Evolutionary conservation across 805 yeast species (phyloP).

Genomic region (Kazachstania kunashirensis): DNA sequence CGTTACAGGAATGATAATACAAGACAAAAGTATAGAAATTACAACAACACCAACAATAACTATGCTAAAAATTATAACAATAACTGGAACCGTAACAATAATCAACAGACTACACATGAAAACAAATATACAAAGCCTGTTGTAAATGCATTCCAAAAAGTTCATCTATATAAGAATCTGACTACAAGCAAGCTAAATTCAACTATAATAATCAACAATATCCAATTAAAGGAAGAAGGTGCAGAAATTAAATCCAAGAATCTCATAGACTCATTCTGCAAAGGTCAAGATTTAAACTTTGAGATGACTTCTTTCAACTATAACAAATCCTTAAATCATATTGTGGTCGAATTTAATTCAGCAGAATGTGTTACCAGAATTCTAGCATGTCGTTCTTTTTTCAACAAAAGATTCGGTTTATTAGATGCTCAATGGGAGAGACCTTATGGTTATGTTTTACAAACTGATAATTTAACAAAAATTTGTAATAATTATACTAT

Average conservation of each 20-base stretch:
- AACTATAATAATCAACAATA: slow-evolving; percentile 3
- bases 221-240: neutral
- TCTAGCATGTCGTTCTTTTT: slow-evolving; percentile 16
- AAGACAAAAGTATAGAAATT: neutral
- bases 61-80: neutral
- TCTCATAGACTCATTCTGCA: slow-evolving; percentile 6
- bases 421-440: slow-evolving; percentile 15
- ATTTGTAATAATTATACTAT: slow-evolving; percentile 17
- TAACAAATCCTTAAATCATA: neutral
- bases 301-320: neutral
- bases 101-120: neutral
- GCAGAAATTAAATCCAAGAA: slow-evolving; percentile 4
- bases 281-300: neutral
- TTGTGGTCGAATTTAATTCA: slow-evolving; percentile 13
- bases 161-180: slow-evolving; percentile 6
- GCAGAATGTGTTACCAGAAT: slow-evolving; percentile 16
- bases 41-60: slow-evolving; percentile 1
- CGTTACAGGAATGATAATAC: neutral
- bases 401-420: slow-evolving; percentile 12
- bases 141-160: slow-evolving; percentile 5
- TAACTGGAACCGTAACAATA: neutral
- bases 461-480: slow-evolving; percentile 12
- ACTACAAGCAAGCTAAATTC: slow-evolving; percentile 6
- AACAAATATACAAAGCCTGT: neutral
- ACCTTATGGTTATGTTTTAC: slow-evolving; percentile 21